These are phyloP conservation scores for Henningerozyma blattae DNA, from an alignment of 805 yeast species.

Conservation along the genomic window DNA sequence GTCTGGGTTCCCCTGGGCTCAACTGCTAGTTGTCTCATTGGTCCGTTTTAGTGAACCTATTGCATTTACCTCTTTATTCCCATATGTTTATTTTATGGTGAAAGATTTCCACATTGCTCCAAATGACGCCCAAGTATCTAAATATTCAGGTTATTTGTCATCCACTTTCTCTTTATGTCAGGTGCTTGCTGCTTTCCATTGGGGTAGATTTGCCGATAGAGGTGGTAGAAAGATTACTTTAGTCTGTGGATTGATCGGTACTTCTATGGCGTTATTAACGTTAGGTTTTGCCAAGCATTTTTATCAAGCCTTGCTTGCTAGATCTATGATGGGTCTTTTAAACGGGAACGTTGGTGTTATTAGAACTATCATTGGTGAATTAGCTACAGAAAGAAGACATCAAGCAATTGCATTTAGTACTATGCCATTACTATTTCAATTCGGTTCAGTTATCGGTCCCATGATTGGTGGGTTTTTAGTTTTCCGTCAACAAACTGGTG, in stretches of 20 bases:
- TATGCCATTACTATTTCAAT: slow-evolving; percentile 48
- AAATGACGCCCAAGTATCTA: slow-evolving; percentile 40
- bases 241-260: slow-evolving; percentile 40
- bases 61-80: slow-evolving; percentile 52
- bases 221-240: slow-evolving; percentile 47
- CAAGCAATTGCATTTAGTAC: slow-evolving; percentile 53
- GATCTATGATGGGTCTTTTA: slow-evolving; percentile 42
- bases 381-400: slow-evolving; percentile 42
- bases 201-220: slow-evolving; percentile 46
- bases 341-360: slow-evolving; percentile 59
- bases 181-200: slow-evolving; percentile 42
- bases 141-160: slow-evolving; percentile 50
- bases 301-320: slow-evolving; percentile 39
- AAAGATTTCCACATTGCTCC: slow-evolving; percentile 41
- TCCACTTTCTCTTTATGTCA: slow-evolving; percentile 54
- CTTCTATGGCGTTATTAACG: slow-evolving; percentile 33
- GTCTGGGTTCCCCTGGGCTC: slow-evolving; percentile 45
- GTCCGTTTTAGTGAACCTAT: slow-evolving; percentile 52
- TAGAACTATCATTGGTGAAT: slow-evolving; percentile 50
- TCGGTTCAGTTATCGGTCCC: slow-evolving; percentile 53
- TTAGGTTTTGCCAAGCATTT: slow-evolving; percentile 45
- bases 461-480: slow-evolving; percentile 44
- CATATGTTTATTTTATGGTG: slow-evolving; percentile 54
- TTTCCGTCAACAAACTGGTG: slow-evolving; percentile 27
- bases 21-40: slow-evolving; percentile 29